These are phyloP conservation scores for Aspergillus sparsus DNA, from an alignment of 495 filamentous ascomycete species.

Conservation along the genomic window DNA sequence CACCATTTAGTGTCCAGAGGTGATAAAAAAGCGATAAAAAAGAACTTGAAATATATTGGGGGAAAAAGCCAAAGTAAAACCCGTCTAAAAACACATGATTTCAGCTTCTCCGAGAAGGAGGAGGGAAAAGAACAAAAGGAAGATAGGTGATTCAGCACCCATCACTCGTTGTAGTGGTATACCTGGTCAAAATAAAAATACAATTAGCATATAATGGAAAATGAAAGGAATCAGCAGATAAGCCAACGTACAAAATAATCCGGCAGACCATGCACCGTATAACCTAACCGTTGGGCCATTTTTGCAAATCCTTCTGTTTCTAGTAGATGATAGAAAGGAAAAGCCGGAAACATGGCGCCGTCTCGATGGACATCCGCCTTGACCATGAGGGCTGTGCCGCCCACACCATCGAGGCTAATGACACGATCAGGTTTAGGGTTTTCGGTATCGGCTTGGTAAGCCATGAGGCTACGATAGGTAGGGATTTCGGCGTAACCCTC, in stretches of 20 bases:
- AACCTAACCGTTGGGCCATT: slow-evolving; percentile 88
- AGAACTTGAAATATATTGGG: not conserved
- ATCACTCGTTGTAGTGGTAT: slow-evolving; percentile 87
- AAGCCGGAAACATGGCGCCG: slow-evolving; percentile 97
- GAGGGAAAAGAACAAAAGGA: slow-evolving; percentile 10
- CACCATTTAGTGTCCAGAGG: not conserved
- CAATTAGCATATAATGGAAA: slow-evolving; percentile 11
- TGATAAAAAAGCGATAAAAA: not conserved
- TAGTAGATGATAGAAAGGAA: slow-evolving; percentile 93
- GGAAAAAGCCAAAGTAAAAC: not conserved
- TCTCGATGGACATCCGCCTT: slow-evolving; percentile 98
- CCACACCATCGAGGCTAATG: slow-evolving; percentile 84
- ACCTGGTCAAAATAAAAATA: slow-evolving; percentile 54
- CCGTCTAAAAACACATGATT: not conserved
- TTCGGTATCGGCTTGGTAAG: slow-evolving; percentile 65
- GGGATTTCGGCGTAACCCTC: slow-evolving; percentile 92
- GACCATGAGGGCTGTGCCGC: slow-evolving; percentile 89
- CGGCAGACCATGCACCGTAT: slow-evolving; percentile 79
- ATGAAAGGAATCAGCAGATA: not conserved
- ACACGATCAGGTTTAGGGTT: slow-evolving; percentile 59
- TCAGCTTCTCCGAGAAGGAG: not conserved
- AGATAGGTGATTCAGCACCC: slow-evolving; percentile 6
- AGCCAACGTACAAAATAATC: slow-evolving; percentile 83
- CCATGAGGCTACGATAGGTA: slow-evolving; percentile 90
- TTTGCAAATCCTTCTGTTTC: slow-evolving; percentile 98